Percentiles rank a stretch among this genome's conserved stretches.
phyloP scores from a whole-genome alignment of 2,329 filamentous ascomycete species.

The Alternaria ethzedia region DNA sequence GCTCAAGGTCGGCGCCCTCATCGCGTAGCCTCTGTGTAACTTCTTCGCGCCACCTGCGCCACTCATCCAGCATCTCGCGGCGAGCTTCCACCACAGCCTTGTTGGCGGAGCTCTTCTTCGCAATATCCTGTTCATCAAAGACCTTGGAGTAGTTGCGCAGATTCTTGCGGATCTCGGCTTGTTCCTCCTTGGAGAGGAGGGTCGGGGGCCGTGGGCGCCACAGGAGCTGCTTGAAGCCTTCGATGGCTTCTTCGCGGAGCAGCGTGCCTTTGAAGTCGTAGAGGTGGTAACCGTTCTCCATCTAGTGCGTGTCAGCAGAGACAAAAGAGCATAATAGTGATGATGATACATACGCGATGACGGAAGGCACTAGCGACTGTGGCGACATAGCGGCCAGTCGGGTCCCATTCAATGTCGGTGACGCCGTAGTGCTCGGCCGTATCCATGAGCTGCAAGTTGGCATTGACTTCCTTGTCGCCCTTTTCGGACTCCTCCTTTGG shows the following conservation, averaged over 20 bases:
- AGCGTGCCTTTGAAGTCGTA: constrained; percentile 95
- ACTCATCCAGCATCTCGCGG: constrained; percentile 83
- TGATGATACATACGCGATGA: constrained; percentile 75
- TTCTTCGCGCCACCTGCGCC: constrained; percentile 80
- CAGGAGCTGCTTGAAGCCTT: constrained; percentile 97
- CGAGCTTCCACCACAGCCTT: constrained; percentile 90
- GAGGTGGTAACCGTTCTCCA: constrained; percentile 99
- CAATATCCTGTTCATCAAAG: constrained; percentile 94
- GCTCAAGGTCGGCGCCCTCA: constrained; percentile 64
- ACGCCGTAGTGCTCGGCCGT: constrained; percentile 95
- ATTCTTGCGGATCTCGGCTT: constrained; percentile 98
- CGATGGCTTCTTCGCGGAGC: constrained; percentile 87
- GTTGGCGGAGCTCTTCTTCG: constrained; percentile 92
- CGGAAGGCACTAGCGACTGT: constrained; percentile 96
- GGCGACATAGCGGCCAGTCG: constrained; percentile 91
- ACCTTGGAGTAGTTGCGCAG: constrained; percentile 93
- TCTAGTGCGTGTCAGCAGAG: constrained; percentile 60
- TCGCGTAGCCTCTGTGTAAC: constrained; percentile 69
- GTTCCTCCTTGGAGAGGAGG: constrained; percentile 94
- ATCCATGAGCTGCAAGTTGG: constrained; percentile 94
- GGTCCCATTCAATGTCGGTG: constrained; percentile 98
- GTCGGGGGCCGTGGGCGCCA: constrained; percentile 93
- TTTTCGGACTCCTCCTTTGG: constrained; percentile 83
- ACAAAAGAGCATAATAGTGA: constrained; percentile 2
- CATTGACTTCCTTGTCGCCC: constrained; percentile 89